Percentiles rank a stretch among this genome's conserved stretches.
phyloP scores from a whole-genome alignment of 768 basidiomycete genomes.

The Mycena metata region DNA sequence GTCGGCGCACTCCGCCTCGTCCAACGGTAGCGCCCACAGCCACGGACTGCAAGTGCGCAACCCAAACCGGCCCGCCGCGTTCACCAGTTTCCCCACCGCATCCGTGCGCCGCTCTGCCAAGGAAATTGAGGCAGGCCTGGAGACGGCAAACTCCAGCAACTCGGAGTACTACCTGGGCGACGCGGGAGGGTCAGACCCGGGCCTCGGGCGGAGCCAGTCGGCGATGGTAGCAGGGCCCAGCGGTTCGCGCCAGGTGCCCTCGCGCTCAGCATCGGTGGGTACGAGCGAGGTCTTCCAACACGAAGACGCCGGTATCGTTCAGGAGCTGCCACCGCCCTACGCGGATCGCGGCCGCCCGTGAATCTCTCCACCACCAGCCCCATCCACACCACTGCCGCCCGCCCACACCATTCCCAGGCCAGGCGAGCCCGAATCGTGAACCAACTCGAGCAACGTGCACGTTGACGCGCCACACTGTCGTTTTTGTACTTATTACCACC shows the following conservation, averaged over 20 bases:
- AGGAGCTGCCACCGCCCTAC: constrained; percentile 55
- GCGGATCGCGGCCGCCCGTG: constrained; percentile 27
- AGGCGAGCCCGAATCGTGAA: neutral
- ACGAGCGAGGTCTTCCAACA: constrained; percentile 49
- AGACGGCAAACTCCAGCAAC: constrained; percentile 23
- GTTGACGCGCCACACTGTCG: constrained; percentile 31
- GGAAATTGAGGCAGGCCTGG: constrained; percentile 37
- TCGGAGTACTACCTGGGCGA: constrained; percentile 22
- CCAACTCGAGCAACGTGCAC: constrained; percentile 11
- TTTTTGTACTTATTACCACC: constrained; percentile 27
- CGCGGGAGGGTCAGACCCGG: constrained; percentile 2
- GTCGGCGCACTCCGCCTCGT: constrained; percentile 6
- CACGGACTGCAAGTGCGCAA: constrained; percentile 32
- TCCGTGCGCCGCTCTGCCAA: constrained; percentile 41
- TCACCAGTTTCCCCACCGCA: constrained; percentile 37
- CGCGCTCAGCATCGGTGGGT: constrained; percentile 36
- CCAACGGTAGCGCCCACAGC: constrained; percentile 17
- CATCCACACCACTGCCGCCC: too few relatives aligned
- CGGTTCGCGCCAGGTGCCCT: neutral
- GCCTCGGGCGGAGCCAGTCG: constrained; percentile 28
- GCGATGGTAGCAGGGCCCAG: constrained; percentile 16
- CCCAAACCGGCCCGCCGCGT: constrained; percentile 29
- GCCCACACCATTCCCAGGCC: too few relatives aligned
- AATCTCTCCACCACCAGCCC: neutral
- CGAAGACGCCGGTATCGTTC: constrained; percentile 50